A percentile compares a stretch with the other conserved stretches of the same genome.
Evolutionary conservation across 371 early-diverging fungal genomes (phyloP).

Genomic region (Rhizopus sp.): DNA sequence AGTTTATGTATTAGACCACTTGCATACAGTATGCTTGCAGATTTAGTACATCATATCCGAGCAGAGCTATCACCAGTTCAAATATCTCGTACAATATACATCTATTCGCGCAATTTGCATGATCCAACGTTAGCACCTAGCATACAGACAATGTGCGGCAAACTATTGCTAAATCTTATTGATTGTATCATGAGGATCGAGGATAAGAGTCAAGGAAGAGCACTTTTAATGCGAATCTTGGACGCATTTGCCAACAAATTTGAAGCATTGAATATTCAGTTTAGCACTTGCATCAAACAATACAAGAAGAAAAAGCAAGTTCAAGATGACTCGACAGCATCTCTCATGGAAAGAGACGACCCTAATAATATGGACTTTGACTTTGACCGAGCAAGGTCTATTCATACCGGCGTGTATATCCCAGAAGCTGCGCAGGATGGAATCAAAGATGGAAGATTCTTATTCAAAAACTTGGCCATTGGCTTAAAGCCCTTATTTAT

Average conservation of each 20-base stretch:
- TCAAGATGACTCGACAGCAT: slow-evolving; percentile 11
- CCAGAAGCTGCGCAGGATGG: slow-evolving; percentile 71
- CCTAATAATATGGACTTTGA: slow-evolving; percentile 67
- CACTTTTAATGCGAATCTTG: slow-evolving; percentile 82
- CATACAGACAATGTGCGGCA: slow-evolving; percentile 96
- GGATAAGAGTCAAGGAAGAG: slow-evolving; percentile 66
- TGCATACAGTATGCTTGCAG: slow-evolving; percentile 94
- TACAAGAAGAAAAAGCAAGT: slow-evolving; percentile 40
- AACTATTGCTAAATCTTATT: slow-evolving; percentile 85
- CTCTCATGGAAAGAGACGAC: not conserved
- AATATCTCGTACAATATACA: slow-evolving; percentile 79
- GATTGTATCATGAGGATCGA: slow-evolving; percentile 82
- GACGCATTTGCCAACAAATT: slow-evolving; percentile 83
- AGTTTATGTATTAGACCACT: slow-evolving; percentile 65
- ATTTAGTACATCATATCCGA: slow-evolving; percentile 94
- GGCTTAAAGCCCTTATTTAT: slow-evolving; percentile 84
- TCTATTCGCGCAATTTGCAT: slow-evolving; percentile 90
- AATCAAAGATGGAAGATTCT: slow-evolving; percentile 75
- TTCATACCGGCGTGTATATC: slow-evolving; percentile 65
- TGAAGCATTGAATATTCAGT: slow-evolving; percentile 68
- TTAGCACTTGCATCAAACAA: slow-evolving; percentile 55
- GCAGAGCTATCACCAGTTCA: slow-evolving; percentile 79
- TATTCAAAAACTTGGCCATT: slow-evolving; percentile 85
- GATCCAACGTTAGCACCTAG: slow-evolving; percentile 87
- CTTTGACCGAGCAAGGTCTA: slow-evolving; percentile 79